A percentile compares a stretch with the other conserved stretches of the same genome.
These are phyloP conservation scores for Psilocybe tampanensis DNA, from an alignment of 768 basidiomycete species.

Conservation along the genomic window DNA sequence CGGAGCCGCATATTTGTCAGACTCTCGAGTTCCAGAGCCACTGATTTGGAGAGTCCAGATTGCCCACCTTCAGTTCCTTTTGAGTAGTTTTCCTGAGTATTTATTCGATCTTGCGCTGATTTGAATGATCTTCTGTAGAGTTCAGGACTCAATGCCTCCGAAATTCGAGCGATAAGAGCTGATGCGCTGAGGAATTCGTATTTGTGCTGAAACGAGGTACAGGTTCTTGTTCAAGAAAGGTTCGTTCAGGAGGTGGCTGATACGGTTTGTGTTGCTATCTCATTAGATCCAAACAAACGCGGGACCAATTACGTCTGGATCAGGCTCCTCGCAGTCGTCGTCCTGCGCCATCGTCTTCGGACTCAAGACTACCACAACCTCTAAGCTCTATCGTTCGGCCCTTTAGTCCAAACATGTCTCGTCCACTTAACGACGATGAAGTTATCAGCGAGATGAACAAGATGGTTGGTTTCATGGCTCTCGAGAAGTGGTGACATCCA, in stretches of 20 bases:
- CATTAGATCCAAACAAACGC: not conserved
- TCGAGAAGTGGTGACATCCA: not conserved
- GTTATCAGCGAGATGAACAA: conserved; percentile 98
- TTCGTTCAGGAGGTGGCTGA: not conserved
- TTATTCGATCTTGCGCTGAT: too few species aligned
- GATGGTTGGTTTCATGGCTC: conserved; percentile 65
- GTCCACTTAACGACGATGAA: conserved; percentile 92
- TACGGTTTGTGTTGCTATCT: not conserved
- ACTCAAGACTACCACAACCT: not conserved
- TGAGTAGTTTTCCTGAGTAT: too few species aligned
- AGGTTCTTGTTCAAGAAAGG: too few species aligned
- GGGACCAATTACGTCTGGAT: not conserved
- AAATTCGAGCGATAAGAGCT: too few species aligned
- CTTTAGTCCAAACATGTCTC: conserved; percentile 51
- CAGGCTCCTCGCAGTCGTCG: not conserved
- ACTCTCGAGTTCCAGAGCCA: too few species aligned
- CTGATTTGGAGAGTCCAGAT: too few species aligned
- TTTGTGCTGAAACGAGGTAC: too few species aligned
- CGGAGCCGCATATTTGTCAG: too few species aligned
- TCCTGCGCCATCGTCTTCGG: not conserved
- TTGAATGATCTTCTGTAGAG: too few species aligned
- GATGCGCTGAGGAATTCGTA: too few species aligned
- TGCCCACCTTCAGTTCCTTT: too few species aligned
- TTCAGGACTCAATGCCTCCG: too few species aligned
- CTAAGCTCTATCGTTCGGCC: not conserved